These are phyloP conservation scores for Combretum micranthum DNA, from an alignment of 345 rosid species.

Conservation along the genomic window DNA sequence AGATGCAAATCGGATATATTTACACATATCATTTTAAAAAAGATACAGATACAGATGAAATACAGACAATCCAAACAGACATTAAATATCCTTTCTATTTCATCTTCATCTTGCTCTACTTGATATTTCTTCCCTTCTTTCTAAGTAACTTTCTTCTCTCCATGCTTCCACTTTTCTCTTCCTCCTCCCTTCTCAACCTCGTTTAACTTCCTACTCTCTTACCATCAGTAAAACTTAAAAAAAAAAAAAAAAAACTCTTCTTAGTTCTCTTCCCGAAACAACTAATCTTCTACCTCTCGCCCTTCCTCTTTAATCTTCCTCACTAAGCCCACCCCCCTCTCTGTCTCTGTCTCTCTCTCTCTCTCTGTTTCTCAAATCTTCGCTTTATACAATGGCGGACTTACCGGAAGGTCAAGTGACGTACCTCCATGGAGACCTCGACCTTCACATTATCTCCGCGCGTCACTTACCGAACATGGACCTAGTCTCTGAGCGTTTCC, in stretches of 20 bases:
- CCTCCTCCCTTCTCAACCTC: too few species aligned
- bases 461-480: constrained; percentile 74
- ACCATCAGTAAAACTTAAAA: too few species aligned
- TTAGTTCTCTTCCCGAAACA: not conserved
- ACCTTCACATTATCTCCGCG: constrained; percentile 52
- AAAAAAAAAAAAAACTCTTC: not conserved
- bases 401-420: constrained; percentile 1
- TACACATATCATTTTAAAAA: too few species aligned
- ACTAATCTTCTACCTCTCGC: not conserved
- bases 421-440: constrained; percentile 77
- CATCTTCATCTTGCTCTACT: too few species aligned
- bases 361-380: not conserved
- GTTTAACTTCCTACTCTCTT: too few species aligned
- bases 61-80: too few species aligned
- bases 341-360: not conserved
- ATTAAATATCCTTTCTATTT: too few species aligned
- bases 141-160: too few species aligned
- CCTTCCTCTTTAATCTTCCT: not conserved
- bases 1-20: too few species aligned
- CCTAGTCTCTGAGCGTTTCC: constrained; percentile 38
- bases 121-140: too few species aligned
- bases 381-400: constrained; percentile 7
- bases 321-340: not conserved
- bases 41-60: too few species aligned
- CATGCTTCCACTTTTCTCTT: too few species aligned